These are phyloP conservation scores for Pelargonium hybrid DNA, from an alignment of 441 rosid species.

Conservation along the genomic window DNA sequence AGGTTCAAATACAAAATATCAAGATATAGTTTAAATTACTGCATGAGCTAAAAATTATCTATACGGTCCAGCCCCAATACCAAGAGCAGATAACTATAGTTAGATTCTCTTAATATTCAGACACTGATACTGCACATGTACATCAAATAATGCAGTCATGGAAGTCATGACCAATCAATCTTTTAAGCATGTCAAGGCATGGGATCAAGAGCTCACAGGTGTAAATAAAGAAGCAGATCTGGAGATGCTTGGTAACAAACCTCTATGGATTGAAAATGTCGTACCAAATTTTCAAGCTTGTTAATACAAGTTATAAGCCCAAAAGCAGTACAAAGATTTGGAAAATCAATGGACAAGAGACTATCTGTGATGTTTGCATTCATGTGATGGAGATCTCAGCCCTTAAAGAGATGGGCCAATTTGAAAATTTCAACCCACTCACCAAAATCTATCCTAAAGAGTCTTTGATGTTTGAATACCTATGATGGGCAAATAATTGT, in stretches of 20 bases:
- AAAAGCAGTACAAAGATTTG: neutral
- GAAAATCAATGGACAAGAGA: neutral
- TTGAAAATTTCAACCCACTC: neutral
- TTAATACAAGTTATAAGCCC: neutral
- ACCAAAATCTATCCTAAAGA: neutral
- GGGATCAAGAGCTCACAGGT: no score
- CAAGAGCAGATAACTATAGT: neutral
- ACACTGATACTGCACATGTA: neutral
- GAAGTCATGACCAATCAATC: no score
- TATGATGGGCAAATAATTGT: no score
- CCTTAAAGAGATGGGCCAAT: neutral
- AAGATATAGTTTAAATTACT: neutral
- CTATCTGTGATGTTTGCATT: neutral
- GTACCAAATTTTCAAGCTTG: no score
- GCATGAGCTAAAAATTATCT: neutral
- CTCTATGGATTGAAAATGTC: neutral
- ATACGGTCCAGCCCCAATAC: neutral
- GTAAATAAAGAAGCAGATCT: neutral
- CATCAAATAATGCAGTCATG: no score
- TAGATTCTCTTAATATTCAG: neutral
- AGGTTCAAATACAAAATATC: neutral
- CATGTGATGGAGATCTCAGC: neutral
- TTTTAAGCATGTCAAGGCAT: no score
- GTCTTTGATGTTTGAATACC: no score
- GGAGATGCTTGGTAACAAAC: neutral